Base-by-base conservation (phyloP, 257 asterid genomes). In the Hygrophila difformis region DNA sequence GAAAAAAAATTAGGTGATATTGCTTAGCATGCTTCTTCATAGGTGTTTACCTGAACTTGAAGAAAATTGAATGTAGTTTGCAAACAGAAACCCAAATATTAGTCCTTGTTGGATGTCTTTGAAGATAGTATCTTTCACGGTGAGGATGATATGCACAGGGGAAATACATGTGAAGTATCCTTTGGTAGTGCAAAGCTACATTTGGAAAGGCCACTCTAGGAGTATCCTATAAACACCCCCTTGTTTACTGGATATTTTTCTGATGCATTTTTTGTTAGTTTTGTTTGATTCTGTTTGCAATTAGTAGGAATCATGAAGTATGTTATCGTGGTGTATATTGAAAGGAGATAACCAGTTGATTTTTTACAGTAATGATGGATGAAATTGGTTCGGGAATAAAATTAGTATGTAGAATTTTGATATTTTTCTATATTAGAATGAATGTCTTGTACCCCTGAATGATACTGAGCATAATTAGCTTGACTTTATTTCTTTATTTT, bases 221-320 rank as follows among this genome's bases (percentile, higher is more conserved):
- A 57, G 52, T 46, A 47, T 40, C 54, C 15, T 39, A 31, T 19
- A 38, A 31, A 33, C 31, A n/a, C 55, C 52, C 34, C 37, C 49
- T 48, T 65, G 51, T 65, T 31, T 17, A 39, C 10, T 13, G 39
- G 33, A 39, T 47, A 29, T 31, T 48, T 40, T 56, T 12, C 45
- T 36, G 24, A 35, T 47, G 33, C 33, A 51, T 53, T 29, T 18
- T 15, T 0, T 14, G 20, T 47, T 43, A 12, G 3, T 33, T 12
- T 15, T 20, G 13, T 44, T 36, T 22, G 19, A 35, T 37, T 24
- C 6, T 18, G 12, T 53, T 21, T 2, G 15, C 5, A 45, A 1
- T 24, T 24, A 7, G 3, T 24, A 24, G 7, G 29, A 24, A 24
- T 24, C 7, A 7, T 24, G 3, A 2, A 7, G 29, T 24, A 24